A percentile compares a stretch with the other conserved stretches of the same genome.
Conservation (phyloP, 2,329 filamentous ascomycete species). For the Simplicillium sp. region DNA sequence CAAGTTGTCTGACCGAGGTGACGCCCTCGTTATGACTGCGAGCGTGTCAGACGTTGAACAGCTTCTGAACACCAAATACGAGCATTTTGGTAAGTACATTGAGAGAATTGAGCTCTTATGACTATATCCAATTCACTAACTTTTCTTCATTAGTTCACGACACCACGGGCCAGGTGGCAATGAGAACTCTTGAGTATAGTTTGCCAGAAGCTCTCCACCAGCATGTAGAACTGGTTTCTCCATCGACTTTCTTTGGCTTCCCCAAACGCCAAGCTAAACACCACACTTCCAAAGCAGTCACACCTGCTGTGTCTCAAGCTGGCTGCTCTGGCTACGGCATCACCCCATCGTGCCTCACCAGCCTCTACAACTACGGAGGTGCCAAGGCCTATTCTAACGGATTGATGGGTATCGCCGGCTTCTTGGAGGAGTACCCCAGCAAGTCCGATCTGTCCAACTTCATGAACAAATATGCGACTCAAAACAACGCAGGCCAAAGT, state of each 20-base stretch:
- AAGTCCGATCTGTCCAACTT: neutral
- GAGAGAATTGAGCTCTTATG: too few relatives aligned
- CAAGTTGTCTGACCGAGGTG: too few relatives aligned
- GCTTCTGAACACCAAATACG: too few relatives aligned
- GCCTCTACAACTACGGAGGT: neutral
- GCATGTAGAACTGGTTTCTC: neutral
- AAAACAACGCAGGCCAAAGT: neutral
- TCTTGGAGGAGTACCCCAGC: neutral
- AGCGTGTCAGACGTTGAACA: too few relatives aligned
- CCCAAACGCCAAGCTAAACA: neutral
- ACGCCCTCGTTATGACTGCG: too few relatives aligned
- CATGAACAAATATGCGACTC: neutral
- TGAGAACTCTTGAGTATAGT: neutral
- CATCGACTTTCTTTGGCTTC: neutral
- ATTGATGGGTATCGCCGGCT: neutral
- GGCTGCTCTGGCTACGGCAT: neutral
- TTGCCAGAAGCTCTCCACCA: neutral
- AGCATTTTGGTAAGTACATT: too few relatives aligned
- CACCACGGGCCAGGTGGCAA: too few relatives aligned
- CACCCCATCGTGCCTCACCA: neutral
- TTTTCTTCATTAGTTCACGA: too few relatives aligned
- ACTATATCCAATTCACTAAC: too few relatives aligned
- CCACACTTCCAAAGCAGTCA: neutral
- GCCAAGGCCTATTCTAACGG: neutral
- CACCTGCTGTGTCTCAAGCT: neutral